Evolutionary conservation across 176 grass and related monocot genomes (phyloP), one percentile per base, ranked within the genome.

Genomic region (Luzula sylvatica): DNA sequence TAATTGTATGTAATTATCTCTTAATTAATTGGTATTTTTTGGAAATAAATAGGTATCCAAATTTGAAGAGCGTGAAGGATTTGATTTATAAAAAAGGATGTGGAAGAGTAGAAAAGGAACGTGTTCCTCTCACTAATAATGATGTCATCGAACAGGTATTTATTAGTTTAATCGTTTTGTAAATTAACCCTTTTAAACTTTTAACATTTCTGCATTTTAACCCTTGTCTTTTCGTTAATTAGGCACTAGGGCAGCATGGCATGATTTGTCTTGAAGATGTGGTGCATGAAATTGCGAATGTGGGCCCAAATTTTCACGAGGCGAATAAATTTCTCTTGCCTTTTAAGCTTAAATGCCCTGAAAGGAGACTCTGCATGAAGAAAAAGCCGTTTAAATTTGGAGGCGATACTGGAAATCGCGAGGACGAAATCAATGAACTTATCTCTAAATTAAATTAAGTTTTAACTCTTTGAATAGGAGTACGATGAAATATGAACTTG

Each of bases 131-230:
- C 38, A 98, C 86, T 11, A 79, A 72, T 56, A 98, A 98, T 47
- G 78, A 98, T 70, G 74, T 87, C 3, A 68, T 98, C 46, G 93
- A 92, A 75, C 77, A 98, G 82, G 93, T 92, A 80, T n/a, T 3
- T 14, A 14, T 65, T 61, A 21, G 50, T 26, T 2, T 5, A 8
- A 39, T 23, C 26, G 32, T 47, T 68, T 17, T 53, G 26, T 44
- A 52, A 26, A 12, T 66, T 13, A 39, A 55, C 17, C 7, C 28
- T 65, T 28, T 30, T 23, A 27, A 19, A 12, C 35, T 38, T 5
- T 8, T n/a, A 42, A 22, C 4, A 35, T 23, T 66, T 48, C 12
- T 30, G 2, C 11, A 16, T 8, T 14, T 61, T 15, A 35, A 61
- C 38, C 38, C n/a, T 61, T 18, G 17, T 15, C 18, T 2, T 18